These are phyloP conservation scores for Elaphomyces granulatus DNA, from an alignment of 495 filamentous ascomycete genomes.

Conservation along the genomic window DNA sequence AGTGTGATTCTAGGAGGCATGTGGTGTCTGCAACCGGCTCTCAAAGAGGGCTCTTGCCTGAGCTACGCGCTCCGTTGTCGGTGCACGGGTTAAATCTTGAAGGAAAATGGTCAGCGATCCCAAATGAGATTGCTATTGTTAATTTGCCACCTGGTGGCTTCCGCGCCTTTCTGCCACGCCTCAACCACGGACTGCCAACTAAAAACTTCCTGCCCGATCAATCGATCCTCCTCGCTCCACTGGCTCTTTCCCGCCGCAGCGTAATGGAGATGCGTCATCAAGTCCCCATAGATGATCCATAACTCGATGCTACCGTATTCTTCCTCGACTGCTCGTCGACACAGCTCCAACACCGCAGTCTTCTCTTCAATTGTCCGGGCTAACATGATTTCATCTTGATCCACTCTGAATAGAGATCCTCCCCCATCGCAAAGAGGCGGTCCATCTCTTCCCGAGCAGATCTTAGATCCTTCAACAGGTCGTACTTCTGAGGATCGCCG, in stretches of 20 bases:
- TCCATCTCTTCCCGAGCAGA: conserved; percentile 52
- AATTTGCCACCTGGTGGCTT: conserved; percentile 66
- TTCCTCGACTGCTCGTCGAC: conserved; percentile 60
- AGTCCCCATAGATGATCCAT: conserved; percentile 82
- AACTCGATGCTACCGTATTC: conserved; percentile 73
- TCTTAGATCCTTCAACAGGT: conserved; percentile 45
- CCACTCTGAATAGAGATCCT: conserved; percentile 50
- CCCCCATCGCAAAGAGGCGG: conserved; percentile 49
- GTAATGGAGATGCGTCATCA: conserved; percentile 59
- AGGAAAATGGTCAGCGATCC: conserved; percentile 55
- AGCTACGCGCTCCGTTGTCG: conserved; percentile 43
- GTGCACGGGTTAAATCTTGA: conserved; percentile 45
- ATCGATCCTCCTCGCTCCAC: conserved; percentile 65
- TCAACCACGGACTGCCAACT: conserved; percentile 57
- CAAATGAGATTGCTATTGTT: conserved; percentile 76
- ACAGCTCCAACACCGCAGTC: conserved; percentile 70
- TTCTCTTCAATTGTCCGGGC: conserved; percentile 50
- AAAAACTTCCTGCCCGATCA: conserved; percentile 63
- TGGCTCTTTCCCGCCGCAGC: conserved; percentile 43
- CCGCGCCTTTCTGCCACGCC: conserved; percentile 65
- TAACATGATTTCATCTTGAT: conserved; percentile 48
- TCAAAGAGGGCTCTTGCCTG: conserved; percentile 56
- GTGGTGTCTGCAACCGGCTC: conserved; percentile 61
- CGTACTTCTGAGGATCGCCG: conserved; percentile 36
- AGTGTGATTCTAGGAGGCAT: conserved; percentile 73